Evolutionary conservation across 1,139 yeast species (phyloP).

Genomic region (Lodderomyces parapsilosis): DNA sequence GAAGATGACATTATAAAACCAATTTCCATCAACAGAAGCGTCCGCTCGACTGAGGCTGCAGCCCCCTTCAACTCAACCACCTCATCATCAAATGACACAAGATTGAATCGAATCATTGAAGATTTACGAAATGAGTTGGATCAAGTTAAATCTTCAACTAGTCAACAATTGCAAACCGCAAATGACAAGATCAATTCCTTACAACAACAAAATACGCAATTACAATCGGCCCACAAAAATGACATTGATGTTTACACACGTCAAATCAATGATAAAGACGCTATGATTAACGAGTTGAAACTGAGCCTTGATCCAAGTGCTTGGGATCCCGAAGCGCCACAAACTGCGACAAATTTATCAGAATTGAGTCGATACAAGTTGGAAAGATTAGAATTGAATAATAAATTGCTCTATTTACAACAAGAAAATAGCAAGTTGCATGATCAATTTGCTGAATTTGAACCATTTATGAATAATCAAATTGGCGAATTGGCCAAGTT

Average conservation of each 20-base stretch:
- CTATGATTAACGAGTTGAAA: slow-evolving; percentile 35
- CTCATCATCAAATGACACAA: slow-evolving; percentile 4
- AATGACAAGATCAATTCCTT: slow-evolving; percentile 48
- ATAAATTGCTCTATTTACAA: slow-evolving; percentile 45
- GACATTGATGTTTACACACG: slow-evolving; percentile 20
- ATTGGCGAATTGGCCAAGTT: slow-evolving; percentile 52
- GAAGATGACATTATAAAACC: slow-evolving; percentile 6
- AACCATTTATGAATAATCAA: slow-evolving; percentile 56
- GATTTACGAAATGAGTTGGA: slow-evolving; percentile 49
- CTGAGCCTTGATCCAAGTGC: slow-evolving; percentile 32
- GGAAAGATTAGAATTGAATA: slow-evolving; percentile 44
- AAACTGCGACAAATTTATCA: slow-evolving; percentile 23
- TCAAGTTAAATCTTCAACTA: slow-evolving; percentile 45
- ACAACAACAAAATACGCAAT: slow-evolving; percentile 41
- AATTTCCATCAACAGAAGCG: slow-evolving; percentile 16
- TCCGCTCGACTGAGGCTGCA: too few species aligned
- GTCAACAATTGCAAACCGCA: slow-evolving; percentile 53
- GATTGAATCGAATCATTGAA: slow-evolving; percentile 35
- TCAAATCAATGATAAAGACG: slow-evolving; percentile 34
- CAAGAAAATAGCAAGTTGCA: slow-evolving; percentile 45
- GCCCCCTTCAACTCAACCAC: too few species aligned
- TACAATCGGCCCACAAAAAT: slow-evolving; percentile 21
- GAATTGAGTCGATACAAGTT: slow-evolving; percentile 41
- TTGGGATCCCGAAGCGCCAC: slow-evolving; percentile 25
- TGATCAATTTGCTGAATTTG: slow-evolving; percentile 44